Base-by-base conservation (phyloP, 1,284 basidiomycete species). In the Ganoderma meredithae region DNA sequence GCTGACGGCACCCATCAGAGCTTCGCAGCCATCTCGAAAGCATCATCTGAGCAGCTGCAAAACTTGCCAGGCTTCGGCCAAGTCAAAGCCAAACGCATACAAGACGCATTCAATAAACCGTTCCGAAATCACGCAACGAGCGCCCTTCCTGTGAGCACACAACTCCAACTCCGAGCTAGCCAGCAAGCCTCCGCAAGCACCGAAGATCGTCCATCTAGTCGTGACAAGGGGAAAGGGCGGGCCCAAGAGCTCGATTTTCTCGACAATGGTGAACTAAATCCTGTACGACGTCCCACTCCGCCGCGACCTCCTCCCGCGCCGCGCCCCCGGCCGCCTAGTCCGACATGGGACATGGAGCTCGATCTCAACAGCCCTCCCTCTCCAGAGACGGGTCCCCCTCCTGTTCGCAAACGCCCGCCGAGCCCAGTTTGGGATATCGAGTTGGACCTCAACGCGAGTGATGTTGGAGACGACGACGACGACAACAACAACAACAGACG, bases 61-160 rank as follows among this genome's bases (percentile, higher is more conserved):
- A 89, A 89, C 64, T 90, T 98, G 55, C 97, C 98, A 4, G 98
- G 98, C 0, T 93, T 99, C 66, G 98, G 98, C 2, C 94, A 95
- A 72, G 91, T 96, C 65, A 99, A 99, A 81, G 96, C 97, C 43
- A 93, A 90, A 74, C 87, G 93, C 68, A 85, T 94, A 59, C 90
- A 90, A 75, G 92, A 90, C 67, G 90, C 92, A 0, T 93, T 95
- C 75, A 90, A 93, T 65, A 91, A 91, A 69, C 91, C 93, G 0
- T 89, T 95, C 74, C 84, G 90, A 62, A 90, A 91, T 71, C 83
- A 85, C 61, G 83, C 86, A 15, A 90, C 90, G 3, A 86, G 81
- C 53, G 83, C 85, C 0, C 77, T 88, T 3, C 79, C 83, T 25
- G 77, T 78, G 33, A 69, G 62, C 59, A 63, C 65, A 1, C 65